phyloP scores from a whole-genome alignment of 1,284 basidiomycete genomes.

The Serendipita sp. region DNA sequence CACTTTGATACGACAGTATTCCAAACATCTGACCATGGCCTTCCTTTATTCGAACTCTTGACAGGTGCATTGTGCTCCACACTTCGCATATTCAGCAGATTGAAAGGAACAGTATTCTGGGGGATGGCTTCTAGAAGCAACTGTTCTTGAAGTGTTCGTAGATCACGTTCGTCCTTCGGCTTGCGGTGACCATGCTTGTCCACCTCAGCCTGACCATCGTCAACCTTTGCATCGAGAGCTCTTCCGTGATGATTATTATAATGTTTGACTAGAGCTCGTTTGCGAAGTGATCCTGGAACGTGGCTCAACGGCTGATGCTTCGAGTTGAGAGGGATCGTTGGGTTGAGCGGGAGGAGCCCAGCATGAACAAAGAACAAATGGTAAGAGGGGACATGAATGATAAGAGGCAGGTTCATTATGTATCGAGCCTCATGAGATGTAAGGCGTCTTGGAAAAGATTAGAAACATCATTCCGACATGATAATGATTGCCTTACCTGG shows the following conservation, averaged over 20 bases:
- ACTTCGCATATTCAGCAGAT: conserved; percentile 60
- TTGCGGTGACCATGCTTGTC: neutral
- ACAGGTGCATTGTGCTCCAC: conserved; percentile 22
- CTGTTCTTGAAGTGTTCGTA: conserved; percentile 41
- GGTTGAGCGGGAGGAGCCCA: conserved; percentile 62
- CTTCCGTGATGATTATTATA: conserved; percentile 3
- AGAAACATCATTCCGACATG: neutral
- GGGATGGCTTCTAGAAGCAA: conserved; percentile 47
- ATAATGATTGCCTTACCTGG: conserved; percentile 28
- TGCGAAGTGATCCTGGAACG: conserved; percentile 26
- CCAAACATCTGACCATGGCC: conserved; percentile 63
- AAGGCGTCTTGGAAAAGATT: conserved; percentile 30
- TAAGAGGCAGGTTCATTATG: conserved; percentile 53
- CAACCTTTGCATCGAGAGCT: conserved; percentile 12
- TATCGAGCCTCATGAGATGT: conserved; percentile 47
- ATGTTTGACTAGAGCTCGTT: neutral
- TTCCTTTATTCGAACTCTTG: conserved; percentile 39
- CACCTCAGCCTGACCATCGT: conserved; percentile 15
- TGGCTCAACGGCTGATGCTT: conserved; percentile 52
- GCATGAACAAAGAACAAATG: conserved; percentile 74
- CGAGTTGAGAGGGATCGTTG: conserved; percentile 33
- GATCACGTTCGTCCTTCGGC: conserved; percentile 12
- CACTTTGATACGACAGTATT: conserved; percentile 57
- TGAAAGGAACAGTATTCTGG: conserved; percentile 64
- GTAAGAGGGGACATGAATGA: conserved; percentile 60